These are phyloP conservation scores for Claviceps fusiformis DNA, from an alignment of 2,329 filamentous ascomycete species.

Conservation along the genomic window DNA sequence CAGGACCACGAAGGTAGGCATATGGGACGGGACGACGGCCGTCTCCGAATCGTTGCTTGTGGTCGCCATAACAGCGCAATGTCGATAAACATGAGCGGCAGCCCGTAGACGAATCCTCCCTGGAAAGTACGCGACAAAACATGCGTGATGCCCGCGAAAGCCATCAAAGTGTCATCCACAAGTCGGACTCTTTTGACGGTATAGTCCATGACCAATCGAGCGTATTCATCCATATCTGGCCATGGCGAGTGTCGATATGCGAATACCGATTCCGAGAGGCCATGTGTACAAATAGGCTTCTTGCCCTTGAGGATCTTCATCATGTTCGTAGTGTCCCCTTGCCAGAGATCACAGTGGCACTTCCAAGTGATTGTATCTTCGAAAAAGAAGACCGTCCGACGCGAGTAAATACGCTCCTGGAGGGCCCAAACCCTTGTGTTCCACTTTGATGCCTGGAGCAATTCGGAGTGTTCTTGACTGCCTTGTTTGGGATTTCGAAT, in stretches of 20 bases:
- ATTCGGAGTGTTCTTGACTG: constrained; percentile 21
- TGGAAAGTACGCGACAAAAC: constrained; percentile 27
- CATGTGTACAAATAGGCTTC: constrained; percentile 19
- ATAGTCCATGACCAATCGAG: constrained; percentile 30
- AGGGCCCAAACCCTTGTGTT: constrained; percentile 29
- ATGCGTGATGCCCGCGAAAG: constrained; percentile 29
- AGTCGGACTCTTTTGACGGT: constrained; percentile 24
- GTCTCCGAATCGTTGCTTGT: constrained; percentile 26
- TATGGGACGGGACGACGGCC: constrained; percentile 21
- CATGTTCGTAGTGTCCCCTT: constrained; percentile 18
- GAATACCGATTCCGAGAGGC: constrained; percentile 19
- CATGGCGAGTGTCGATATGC: constrained; percentile 28
- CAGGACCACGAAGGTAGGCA: constrained; percentile 33
- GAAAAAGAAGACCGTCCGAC: constrained; percentile 30
- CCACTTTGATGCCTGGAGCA: constrained; percentile 26
- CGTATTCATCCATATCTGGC: constrained; percentile 33
- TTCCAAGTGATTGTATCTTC: constrained; percentile 30
- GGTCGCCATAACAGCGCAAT: constrained; percentile 31
- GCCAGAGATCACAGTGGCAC: constrained; percentile 31
- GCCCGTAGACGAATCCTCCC: constrained; percentile 30
- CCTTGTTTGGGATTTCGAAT: constrained; percentile 13
- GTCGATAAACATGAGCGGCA: constrained; percentile 33
- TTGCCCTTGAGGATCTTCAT: constrained; percentile 19
- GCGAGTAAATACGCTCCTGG: constrained; percentile 28
- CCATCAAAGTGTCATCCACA: constrained; percentile 28